Evolutionary conservation across 2,329 filamentous ascomycete species (phyloP).

Genomic region (Diaporthe citriasiana): DNA sequence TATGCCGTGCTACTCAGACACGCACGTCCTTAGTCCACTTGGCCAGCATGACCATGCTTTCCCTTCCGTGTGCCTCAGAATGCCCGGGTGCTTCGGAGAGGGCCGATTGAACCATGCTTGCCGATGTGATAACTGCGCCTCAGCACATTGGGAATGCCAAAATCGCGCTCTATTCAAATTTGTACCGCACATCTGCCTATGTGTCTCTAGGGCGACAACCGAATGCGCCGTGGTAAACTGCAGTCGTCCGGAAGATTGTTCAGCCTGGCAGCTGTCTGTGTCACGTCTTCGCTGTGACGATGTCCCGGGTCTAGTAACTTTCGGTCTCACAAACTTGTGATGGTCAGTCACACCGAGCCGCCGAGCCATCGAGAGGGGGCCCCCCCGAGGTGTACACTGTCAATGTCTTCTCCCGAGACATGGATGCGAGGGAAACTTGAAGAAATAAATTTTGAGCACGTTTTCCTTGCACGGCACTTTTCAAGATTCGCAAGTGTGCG

Average conservation of each 20-base stretch:
- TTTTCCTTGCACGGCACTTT: background rate
- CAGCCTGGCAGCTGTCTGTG: background rate
- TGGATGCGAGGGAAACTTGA: background rate
- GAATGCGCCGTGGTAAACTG: background rate
- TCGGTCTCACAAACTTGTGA: conserved; percentile 6
- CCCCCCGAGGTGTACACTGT: background rate
- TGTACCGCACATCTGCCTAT: no score
- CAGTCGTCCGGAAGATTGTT: conserved; percentile 2
- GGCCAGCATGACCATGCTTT: background rate
- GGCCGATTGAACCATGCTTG: conserved; percentile 2
- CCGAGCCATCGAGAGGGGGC: background rate
- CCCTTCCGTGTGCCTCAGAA: background rate
- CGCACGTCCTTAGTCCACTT: background rate
- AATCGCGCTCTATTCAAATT: background rate
- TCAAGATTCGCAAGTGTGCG: background rate
- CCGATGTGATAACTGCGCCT: no score
- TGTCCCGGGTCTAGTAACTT: conserved; percentile 5
- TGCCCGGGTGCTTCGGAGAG: background rate
- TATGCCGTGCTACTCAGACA: background rate
- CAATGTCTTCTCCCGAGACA: conserved; percentile 1
- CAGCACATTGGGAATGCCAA: background rate
- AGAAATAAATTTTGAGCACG: background rate
- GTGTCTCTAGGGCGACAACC: background rate
- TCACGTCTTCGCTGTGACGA: background rate
- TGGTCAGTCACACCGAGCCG: background rate